Conservation (phyloP, 2,329 filamentous ascomycete genomes). For the Tolypocladium album region DNA sequence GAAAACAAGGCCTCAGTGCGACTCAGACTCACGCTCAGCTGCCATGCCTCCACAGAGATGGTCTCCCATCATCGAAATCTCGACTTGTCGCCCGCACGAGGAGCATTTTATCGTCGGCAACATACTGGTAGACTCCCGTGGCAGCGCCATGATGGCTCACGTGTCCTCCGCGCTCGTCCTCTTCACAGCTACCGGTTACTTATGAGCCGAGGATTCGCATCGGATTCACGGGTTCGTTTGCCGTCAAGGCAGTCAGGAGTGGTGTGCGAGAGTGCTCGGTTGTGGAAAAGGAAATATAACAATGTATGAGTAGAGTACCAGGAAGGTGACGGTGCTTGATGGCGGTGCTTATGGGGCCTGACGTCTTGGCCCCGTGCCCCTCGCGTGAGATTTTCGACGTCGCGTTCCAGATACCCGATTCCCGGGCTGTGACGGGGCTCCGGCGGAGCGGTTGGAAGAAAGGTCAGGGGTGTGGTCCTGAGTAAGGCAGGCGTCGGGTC, state of each 20-base stretch:
- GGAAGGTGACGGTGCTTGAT: no score
- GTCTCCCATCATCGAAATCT: slow-evolving; percentile 78
- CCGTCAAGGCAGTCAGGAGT: neutral
- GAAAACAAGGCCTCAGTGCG: neutral
- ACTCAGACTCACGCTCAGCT: slow-evolving; percentile 31
- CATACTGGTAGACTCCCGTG: slow-evolving; percentile 53
- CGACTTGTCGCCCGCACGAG: slow-evolving; percentile 63
- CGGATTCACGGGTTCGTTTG: neutral
- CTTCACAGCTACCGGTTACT: neutral
- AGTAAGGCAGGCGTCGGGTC: neutral
- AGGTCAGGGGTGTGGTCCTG: neutral
- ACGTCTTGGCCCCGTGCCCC: neutral
- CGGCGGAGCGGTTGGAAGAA: neutral
- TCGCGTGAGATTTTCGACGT: neutral
- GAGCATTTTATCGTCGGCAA: slow-evolving; percentile 85
- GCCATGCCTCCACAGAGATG: slow-evolving; percentile 55
- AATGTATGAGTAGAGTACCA: neutral
- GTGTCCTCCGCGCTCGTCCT: neutral
- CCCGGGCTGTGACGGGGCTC: neutral
- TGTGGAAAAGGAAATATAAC: neutral
- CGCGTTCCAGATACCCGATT: neutral
- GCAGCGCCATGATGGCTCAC: slow-evolving; percentile 32
- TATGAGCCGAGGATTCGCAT: neutral
- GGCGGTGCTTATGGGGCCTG: neutral
- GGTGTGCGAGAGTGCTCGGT: neutral